phyloP scores from a whole-genome alignment of 805 yeast genomes.

The Ogataea zsoltii region DNA sequence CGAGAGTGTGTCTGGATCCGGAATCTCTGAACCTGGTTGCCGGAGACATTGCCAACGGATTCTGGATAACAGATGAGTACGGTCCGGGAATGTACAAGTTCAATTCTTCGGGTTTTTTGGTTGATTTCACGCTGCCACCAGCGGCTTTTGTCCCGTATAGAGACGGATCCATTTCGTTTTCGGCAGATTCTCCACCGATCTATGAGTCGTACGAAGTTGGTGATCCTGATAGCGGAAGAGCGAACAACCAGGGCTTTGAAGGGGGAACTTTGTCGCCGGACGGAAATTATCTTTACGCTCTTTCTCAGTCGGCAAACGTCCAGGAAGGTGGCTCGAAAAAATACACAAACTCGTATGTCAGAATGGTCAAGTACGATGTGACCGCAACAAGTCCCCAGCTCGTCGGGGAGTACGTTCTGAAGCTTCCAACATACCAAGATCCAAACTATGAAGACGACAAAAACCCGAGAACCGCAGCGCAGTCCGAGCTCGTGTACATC shows the following conservation, averaged over 20 bases:
- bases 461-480: slow-evolving; percentile 33
- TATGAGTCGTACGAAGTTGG: slow-evolving; percentile 25
- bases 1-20: slow-evolving; percentile 33
- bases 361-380: slow-evolving; percentile 33
- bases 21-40: slow-evolving; percentile 30
- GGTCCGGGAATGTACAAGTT: slow-evolving; percentile 35
- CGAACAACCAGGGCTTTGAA: slow-evolving; percentile 35
- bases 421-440: slow-evolving; percentile 30
- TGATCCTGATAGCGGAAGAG: slow-evolving; percentile 33
- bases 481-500: slow-evolving; percentile 32
- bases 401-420: slow-evolving; percentile 32
- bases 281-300: slow-evolving; percentile 28
- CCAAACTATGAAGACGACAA: slow-evolving; percentile 21
- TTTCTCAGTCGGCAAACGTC: slow-evolving; percentile 32
- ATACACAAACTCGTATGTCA: slow-evolving; percentile 21
- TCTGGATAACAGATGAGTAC: slow-evolving; percentile 37
- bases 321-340: slow-evolving; percentile 36
- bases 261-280: slow-evolving; percentile 34
- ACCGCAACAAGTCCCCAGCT: slow-evolving; percentile 18
- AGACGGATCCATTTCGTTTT: slow-evolving; percentile 23
- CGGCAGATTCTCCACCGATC: slow-evolving; percentile 32
- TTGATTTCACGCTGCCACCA: slow-evolving; percentile 32
- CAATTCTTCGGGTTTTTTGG: slow-evolving; percentile 26
- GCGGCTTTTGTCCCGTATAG: slow-evolving; percentile 32
- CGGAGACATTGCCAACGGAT: slow-evolving; percentile 34